These are phyloP conservation scores for Quercus lobata DNA, from an alignment of 331 rosid genomes.

Conservation along the genomic window DNA sequence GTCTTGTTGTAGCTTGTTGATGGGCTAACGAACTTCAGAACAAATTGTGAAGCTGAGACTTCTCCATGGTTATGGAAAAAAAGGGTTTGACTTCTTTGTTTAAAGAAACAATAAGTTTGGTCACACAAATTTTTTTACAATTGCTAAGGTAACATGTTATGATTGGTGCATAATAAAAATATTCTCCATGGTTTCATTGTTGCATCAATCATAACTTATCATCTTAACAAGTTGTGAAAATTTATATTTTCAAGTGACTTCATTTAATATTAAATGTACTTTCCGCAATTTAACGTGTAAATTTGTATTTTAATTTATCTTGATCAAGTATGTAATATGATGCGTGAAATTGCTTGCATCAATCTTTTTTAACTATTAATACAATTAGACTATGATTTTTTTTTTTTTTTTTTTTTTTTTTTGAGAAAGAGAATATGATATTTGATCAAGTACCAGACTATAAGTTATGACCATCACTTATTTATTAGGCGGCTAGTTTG, in stretches of 20 bases:
- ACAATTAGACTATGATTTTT: not conserved
- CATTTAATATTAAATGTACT: slow-evolving; percentile 12
- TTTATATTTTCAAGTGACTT: not conserved
- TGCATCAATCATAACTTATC: too few species aligned
- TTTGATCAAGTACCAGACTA: not conserved
- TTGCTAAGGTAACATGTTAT: too few species aligned
- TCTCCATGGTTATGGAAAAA: not conserved
- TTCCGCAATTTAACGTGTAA: not conserved
- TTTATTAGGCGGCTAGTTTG: slow-evolving; percentile 2
- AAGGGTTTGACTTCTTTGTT: slow-evolving; percentile 4
- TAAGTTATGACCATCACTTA: not conserved
- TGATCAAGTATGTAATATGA: not conserved
- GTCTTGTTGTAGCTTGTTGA: slow-evolving; percentile 24
- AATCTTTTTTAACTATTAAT: not conserved
- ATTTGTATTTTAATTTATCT: not conserved
- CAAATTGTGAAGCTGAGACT: slow-evolving; percentile 6
- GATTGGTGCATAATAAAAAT: too few species aligned
- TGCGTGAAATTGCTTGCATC: not conserved
- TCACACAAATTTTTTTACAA: not conserved
- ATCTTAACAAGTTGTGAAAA: too few species aligned
- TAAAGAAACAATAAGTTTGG: slow-evolving; percentile 10
- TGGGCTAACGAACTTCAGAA: slow-evolving; percentile 3
- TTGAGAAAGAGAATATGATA: too few species aligned
- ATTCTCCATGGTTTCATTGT: too few species aligned
- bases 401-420: not conserved